Conservation (phyloP, 495 filamentous ascomycete genomes). For the Tuber indicum region DNA sequence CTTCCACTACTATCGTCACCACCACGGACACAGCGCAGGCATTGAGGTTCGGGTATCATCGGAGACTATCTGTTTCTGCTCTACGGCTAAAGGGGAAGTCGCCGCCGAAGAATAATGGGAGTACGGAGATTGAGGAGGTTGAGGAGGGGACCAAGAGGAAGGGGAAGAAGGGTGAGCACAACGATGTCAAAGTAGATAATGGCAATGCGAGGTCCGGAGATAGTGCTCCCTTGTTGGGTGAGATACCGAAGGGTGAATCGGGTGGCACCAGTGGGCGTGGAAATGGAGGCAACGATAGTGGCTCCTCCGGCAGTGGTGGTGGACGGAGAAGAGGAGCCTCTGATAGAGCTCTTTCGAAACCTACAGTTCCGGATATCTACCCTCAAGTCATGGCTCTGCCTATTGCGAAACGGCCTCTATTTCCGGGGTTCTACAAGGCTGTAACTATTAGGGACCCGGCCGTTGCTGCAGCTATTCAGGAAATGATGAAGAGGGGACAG, state of each 20-base stretch:
- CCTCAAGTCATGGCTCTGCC: slow-evolving; percentile 98
- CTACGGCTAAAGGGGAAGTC: slow-evolving; percentile 31
- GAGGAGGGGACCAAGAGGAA: slow-evolving; percentile 27
- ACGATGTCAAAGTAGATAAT: slow-evolving; percentile 24
- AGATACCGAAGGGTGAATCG: slow-evolving; percentile 34
- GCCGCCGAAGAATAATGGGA: slow-evolving; percentile 17
- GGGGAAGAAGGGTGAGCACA: slow-evolving; percentile 19
- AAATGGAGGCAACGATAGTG: slow-evolving; percentile 19
- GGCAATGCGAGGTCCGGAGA: slow-evolving; percentile 23
- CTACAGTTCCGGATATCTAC: slow-evolving; percentile 85
- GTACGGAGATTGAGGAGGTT: slow-evolving; percentile 29
- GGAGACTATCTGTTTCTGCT: slow-evolving; percentile 26
- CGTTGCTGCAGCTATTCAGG: slow-evolving; percentile 81
- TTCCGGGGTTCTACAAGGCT: slow-evolving; percentile 98
- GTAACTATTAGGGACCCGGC: slow-evolving; percentile 88
- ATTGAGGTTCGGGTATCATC: slow-evolving; percentile 19
- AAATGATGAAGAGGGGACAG: slow-evolving; percentile 96
- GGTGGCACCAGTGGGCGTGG: slow-evolving; percentile 22
- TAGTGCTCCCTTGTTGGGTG: slow-evolving; percentile 15
- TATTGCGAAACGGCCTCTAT: slow-evolving; percentile 90
- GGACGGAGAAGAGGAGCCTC: slow-evolving; percentile 57
- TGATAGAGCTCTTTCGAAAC: slow-evolving; percentile 75
- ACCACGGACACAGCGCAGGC: slow-evolving; percentile 9
- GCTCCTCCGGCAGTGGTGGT: slow-evolving; percentile 37
- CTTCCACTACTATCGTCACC: slow-evolving; percentile 14